A percentile compares a stretch with the other conserved stretches of the same genome.
Conservation (phyloP, 2,329 filamentous ascomycete genomes). For the Ophiostoma quercus region DNA sequence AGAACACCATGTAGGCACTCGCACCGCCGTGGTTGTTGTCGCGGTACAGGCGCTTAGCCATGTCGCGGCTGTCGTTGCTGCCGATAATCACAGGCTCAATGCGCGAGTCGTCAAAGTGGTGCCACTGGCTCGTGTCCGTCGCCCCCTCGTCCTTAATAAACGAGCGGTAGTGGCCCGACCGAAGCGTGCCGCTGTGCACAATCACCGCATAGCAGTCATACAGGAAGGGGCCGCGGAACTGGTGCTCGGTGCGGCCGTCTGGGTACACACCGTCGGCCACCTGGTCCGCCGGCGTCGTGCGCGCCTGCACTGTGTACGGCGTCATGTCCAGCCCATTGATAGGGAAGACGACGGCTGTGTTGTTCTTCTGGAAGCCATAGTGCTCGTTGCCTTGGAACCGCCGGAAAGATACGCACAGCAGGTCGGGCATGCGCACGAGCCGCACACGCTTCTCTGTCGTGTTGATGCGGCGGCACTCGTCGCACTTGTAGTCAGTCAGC, state of each 20-base stretch:
- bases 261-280: conserved; percentile 32
- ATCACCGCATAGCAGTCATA: conserved; percentile 88
- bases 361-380: conserved; percentile 54
- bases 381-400: conserved; percentile 42
- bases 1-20: conserved; percentile 29
- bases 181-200: conserved; percentile 65
- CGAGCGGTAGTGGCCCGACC: conserved; percentile 74
- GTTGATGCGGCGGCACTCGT: conserved; percentile 63
- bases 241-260: conserved; percentile 34
- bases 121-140: conserved; percentile 38
- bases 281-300: conserved; percentile 16
- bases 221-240: conserved; percentile 52
- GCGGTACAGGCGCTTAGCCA: conserved; percentile 27
- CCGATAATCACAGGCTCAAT: conserved; percentile 28
- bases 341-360: conserved; percentile 69
- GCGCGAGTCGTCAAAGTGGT: conserved; percentile 43
- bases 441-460: conserved; percentile 66
- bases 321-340: conserved; percentile 60
- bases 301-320: conserved; percentile 36
- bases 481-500: conserved; percentile 66
- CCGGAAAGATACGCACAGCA: conserved; percentile 73
- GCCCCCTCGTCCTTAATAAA: conserved; percentile 56
- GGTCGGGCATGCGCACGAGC: conserved; percentile 71
- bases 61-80: conserved; percentile 28
- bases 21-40: conserved; percentile 24